Evolutionary conservation across 768 basidiomycete species (phyloP), one percentile per base, ranked within the genome.

Genomic region (Pholiota conissans): DNA sequence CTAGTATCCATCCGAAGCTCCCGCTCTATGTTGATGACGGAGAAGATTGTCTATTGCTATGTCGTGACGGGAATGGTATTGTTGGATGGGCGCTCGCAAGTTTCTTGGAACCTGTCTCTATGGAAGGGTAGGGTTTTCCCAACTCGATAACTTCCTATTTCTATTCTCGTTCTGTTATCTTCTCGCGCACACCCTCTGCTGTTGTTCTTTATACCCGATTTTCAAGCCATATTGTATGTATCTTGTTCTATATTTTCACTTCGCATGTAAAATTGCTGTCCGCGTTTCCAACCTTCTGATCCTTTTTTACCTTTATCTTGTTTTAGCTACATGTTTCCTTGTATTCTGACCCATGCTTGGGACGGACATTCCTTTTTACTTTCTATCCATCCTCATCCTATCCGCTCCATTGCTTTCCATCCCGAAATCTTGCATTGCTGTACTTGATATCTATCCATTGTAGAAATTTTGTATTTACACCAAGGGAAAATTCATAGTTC

Each of bases 51-150:
- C 72, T 93, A 60, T 72, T 93, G 52, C 79, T 93, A 24, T 90
- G 87, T 60, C 75, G 90, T 40, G 83, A 87, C 68, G 69, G 65
- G 30, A 55, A 60, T 3, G 81, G 82, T 10, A 76, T 79, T 9
- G 79, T 92, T 16, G 91, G 91, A 0, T 93, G 91, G 91, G 86
- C 87, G 3, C 69, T 93, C 60, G 91, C 91, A 32, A 92, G 91
- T 68, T 93, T 91, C 71, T 70, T 93, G 68, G 78, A 86, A 26
- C 89, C 89, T 8, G 64, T 86, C 16, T 49, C 46, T 8, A 49
- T 56, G 48, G 13, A 29, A 30, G 37, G 18, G 11, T 56, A 56
- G 35, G 26, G 20, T 7, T 34, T 30, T 14, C 49, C 34, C 30
- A n/a, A 18, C 14, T 22, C 18, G 16, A 22, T n/a, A 39, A 8